These are phyloP conservation scores for Chrysochromulina parva DNA, from an alignment of 78 protist genomes.

Conservation along the genomic window DNA sequence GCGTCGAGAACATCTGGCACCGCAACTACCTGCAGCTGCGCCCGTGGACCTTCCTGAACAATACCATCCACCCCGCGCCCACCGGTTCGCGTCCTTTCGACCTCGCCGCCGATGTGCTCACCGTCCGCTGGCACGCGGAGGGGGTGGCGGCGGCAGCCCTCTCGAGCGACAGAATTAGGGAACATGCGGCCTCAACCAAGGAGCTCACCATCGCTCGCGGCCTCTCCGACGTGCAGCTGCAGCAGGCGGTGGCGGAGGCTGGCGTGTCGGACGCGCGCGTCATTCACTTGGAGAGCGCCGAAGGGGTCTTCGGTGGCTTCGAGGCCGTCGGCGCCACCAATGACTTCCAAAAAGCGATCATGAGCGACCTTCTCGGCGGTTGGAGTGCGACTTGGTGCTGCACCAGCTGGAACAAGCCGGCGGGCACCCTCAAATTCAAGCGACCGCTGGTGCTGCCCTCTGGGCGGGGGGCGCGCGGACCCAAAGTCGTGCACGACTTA, in stretches of 20 bases:
- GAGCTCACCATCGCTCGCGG: background rate
- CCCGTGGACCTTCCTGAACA: background rate
- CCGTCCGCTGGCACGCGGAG: too few relatives aligned
- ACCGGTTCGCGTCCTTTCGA: too few relatives aligned
- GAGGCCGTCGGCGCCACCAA: background rate
- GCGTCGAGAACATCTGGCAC: background rate
- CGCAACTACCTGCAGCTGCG: background rate
- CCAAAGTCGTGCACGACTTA: too few relatives aligned
- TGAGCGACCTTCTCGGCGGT: background rate
- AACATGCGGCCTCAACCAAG: too few relatives aligned
- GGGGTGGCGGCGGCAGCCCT: too few relatives aligned
- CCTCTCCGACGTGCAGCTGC: background rate
- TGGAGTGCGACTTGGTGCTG: slow-evolving; percentile 17
- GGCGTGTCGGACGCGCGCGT: background rate
- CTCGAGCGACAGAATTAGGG: too few relatives aligned
- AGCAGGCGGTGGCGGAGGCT: background rate
- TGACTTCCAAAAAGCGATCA: background rate
- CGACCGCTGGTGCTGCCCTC: too few relatives aligned
- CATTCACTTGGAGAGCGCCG: background rate
- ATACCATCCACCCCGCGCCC: background rate
- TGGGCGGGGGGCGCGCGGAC: too few relatives aligned
- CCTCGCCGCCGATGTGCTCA: too few relatives aligned
- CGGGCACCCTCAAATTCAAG: too few relatives aligned
- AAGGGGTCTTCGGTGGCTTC: slow-evolving; percentile 10
- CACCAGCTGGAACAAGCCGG: too few relatives aligned